Evolutionary conservation across 257 asterid species (phyloP).

Genomic region (Scutellaria minor): DNA sequence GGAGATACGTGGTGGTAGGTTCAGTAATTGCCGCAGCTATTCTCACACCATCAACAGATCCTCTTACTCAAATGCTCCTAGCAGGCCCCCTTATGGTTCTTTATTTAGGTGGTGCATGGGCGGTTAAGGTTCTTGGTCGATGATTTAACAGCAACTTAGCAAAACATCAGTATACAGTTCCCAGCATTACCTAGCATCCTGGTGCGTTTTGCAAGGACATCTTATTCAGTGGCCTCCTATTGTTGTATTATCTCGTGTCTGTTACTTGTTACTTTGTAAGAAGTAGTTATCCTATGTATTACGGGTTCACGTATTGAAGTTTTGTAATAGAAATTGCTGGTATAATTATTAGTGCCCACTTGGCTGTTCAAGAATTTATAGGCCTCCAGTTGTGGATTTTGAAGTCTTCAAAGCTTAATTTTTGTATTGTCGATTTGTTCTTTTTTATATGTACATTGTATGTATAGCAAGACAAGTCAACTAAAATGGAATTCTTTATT

Average conservation of each 20-base stretch:
- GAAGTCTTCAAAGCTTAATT: neutral
- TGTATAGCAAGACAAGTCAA: too few species aligned
- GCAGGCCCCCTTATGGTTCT: slow-evolving; percentile 97
- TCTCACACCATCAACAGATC: slow-evolving; percentile 97
- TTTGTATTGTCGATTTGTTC: neutral
- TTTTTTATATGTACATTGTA: neutral
- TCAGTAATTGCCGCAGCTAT: slow-evolving; percentile 99
- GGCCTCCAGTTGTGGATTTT: neutral
- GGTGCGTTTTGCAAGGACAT: slow-evolving; percentile 1
- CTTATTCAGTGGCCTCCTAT: neutral
- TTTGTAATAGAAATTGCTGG: neutral
- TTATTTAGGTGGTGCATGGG: slow-evolving; percentile 90
- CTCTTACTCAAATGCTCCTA: slow-evolving; percentile 88
- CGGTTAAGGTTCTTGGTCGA: slow-evolving; percentile 76
- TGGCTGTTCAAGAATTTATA: neutral
- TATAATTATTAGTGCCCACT: neutral
- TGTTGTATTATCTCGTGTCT: slow-evolving; percentile 14
- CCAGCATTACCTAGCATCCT: slow-evolving; percentile 18
- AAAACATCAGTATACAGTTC: neutral
- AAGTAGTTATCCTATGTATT: slow-evolving; percentile 4
- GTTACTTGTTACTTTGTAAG: neutral
- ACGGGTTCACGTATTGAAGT: slow-evolving; percentile 18
- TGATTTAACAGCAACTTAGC: slow-evolving; percentile 34
- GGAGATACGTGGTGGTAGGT: slow-evolving; percentile 99
- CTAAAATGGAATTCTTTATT: too few species aligned